Conservation (phyloP, 257 asterid species). For the Eucommia ulmoides region DNA sequence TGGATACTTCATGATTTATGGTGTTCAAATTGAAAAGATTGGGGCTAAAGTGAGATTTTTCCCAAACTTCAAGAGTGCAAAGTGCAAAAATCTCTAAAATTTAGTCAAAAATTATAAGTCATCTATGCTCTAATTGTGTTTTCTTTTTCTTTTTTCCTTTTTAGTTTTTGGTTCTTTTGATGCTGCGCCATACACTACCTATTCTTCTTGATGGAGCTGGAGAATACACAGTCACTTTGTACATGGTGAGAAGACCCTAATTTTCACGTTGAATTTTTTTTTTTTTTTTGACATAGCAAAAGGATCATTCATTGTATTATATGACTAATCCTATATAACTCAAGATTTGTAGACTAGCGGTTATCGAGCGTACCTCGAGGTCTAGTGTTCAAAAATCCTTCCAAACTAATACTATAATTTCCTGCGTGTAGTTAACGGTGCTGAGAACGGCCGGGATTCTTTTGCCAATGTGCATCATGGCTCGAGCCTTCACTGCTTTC, state of each 20-base stretch:
- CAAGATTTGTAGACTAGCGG: no score
- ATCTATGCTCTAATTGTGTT: not conserved
- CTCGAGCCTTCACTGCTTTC: conserved; percentile 31
- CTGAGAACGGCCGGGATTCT: conserved; percentile 45
- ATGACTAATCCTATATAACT: no score
- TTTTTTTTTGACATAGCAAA: no score
- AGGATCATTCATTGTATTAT: no score
- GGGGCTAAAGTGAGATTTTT: not conserved
- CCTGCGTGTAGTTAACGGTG: conserved; percentile 42
- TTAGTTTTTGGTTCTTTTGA: conserved; percentile 83
- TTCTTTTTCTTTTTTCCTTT: conserved; percentile 8
- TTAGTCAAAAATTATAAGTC: not conserved
- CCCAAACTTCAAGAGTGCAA: no score
- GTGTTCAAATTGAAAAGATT: not conserved
- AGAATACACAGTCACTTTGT: conserved; percentile 52
- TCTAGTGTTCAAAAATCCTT: no score
- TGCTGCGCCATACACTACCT: conserved; percentile 78
- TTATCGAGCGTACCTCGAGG: no score
- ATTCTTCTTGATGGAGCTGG: conserved; percentile 51
- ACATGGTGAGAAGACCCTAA: conserved; percentile 43
- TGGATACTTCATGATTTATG: not conserved
- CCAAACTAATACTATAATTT: no score
- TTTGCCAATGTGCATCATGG: conserved; percentile 45
- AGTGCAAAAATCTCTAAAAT: not conserved
- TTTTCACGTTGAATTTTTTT: no score